A percentile compares a stretch with the other conserved stretches of the same genome.
These are phyloP conservation scores for Whalleya microplaca DNA, from an alignment of 2,329 filamentous ascomycete species.

Conservation along the genomic window DNA sequence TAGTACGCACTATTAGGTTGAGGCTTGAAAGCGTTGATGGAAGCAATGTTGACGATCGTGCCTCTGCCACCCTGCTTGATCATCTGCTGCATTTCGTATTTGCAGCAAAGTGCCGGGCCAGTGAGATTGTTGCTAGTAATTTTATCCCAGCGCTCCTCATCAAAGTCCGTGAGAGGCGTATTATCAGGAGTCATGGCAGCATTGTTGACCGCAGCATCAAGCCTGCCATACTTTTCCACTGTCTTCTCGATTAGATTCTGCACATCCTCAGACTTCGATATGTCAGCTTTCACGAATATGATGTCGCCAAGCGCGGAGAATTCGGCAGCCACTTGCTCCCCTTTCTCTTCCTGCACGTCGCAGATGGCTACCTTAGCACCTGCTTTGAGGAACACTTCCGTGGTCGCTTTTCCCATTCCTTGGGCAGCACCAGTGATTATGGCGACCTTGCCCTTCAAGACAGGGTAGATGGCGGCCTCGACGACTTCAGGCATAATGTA, in stretches of 20 bases:
- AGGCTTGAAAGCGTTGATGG: constrained; percentile 41
- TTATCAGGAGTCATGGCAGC: constrained; percentile 37
- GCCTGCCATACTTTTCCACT: constrained; percentile 37
- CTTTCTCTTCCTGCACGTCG: constrained; percentile 24
- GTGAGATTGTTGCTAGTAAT: constrained; percentile 44
- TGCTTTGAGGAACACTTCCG: constrained; percentile 30
- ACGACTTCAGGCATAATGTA: constrained; percentile 14
- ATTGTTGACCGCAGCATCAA: constrained; percentile 49
- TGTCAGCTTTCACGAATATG: constrained; percentile 32
- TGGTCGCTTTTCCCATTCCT: constrained; percentile 39
- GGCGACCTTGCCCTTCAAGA: constrained; percentile 27
- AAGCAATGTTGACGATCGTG: constrained; percentile 47
- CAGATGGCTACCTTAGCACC: constrained; percentile 31
- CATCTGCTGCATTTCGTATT: constrained; percentile 46
- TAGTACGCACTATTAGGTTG: constrained; percentile 32
- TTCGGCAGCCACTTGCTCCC: constrained; percentile 17
- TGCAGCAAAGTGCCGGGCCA: constrained; percentile 44
- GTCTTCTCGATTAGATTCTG: constrained; percentile 35
- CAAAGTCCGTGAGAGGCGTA: constrained; percentile 37
- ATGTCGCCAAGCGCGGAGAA: constrained; percentile 22
- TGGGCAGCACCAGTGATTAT: constrained; percentile 35
- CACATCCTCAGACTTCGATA: constrained; percentile 26
- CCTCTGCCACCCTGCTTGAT: constrained; percentile 35
- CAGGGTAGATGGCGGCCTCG: constrained; percentile 15
- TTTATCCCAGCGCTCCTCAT: constrained; percentile 42